phyloP scores from a whole-genome alignment of 306 rosid species.

The Inga laurina region DNA sequence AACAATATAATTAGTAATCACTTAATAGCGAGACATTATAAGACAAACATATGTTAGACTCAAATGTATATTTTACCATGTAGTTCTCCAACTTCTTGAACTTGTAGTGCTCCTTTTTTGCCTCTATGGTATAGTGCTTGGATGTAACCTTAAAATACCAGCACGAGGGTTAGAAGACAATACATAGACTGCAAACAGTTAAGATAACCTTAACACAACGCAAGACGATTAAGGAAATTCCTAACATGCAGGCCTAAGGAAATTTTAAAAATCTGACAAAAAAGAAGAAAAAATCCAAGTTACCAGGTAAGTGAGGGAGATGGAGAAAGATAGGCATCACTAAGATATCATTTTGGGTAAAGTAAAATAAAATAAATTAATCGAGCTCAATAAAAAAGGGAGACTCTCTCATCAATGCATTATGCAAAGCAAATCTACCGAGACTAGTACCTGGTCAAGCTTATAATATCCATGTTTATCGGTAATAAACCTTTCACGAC shows the following conservation, averaged over 20 bases:
- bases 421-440: slow-evolving; percentile 22
- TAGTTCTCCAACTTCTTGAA: slow-evolving; percentile 78
- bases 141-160: slow-evolving; percentile 78
- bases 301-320: background rate
- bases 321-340: slow-evolving; percentile 9
- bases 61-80: slow-evolving; percentile 54
- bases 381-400: slow-evolving; percentile 17
- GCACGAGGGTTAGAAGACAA: slow-evolving; percentile 26
- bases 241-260: background rate
- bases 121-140: slow-evolving; percentile 82
- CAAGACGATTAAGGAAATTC: background rate
- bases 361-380: slow-evolving; percentile 10
- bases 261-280: background rate
- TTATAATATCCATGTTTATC: slow-evolving; percentile 91
- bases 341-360: slow-evolving; percentile 10
- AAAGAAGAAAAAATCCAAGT: background rate
- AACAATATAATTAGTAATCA: slow-evolving; percentile 12
- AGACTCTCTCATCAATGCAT: slow-evolving; percentile 4
- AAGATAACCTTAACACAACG: slow-evolving; percentile 1
- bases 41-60: slow-evolving; percentile 24
- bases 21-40: slow-evolving; percentile 16
- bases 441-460: slow-evolving; percentile 86
- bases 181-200: slow-evolving; percentile 19
- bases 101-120: slow-evolving; percentile 85
- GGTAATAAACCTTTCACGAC: slow-evolving; percentile 86